Base-by-base conservation (phyloP, 2,329 filamentous ascomycete species). In the Aspergillus udagawae region DNA sequence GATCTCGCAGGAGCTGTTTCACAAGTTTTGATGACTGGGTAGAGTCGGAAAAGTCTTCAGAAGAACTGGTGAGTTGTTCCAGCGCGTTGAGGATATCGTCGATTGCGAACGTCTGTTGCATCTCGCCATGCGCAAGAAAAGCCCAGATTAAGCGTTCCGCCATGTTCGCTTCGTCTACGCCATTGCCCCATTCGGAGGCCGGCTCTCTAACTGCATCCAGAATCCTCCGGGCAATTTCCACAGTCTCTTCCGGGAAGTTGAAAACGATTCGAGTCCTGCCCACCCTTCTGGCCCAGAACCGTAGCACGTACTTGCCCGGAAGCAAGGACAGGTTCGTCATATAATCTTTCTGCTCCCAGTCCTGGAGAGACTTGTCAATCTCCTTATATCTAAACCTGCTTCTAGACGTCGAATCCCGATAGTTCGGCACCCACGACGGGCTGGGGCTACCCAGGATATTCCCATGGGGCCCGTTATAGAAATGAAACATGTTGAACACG, bases 371-470 rank as follows among this genome's bases (percentile, higher is more conserved):
- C 27, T 12, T 14, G 28, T 54, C 44, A 17, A 54, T 29, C 1
- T 27, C 17, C 20, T 54, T 54, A 29, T 25, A 29, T 29, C 9
- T 28, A 21, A 54, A 54, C 1, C n/a, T 5, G 41, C 17, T 21
- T 21, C 41, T 8, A 21, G 41, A n/a, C 41, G 20, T 21, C 3
- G 41, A 42, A 10, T 42, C n/a, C 6, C 27, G 27, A 45, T 50
- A 35, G 12, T 55, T 42, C 7, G 53, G 53, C 23, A 53, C 49
- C 56, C 53, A 58, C 4, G 56, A 53, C 27, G 56, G 56, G 23
- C 45, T 27, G 1, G 52, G 27, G 5, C 23, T 3, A 2, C 42
- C 20, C 21, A 25, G 17, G 23, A 50, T 21, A 45, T 27, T 28
- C 45, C 49, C 29, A 9, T 53, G 17, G 9, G 20, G 38, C 45